phyloP scores from a whole-genome alignment of 164 flowering plant genomes.

The Liquidambar formosana region DNA sequence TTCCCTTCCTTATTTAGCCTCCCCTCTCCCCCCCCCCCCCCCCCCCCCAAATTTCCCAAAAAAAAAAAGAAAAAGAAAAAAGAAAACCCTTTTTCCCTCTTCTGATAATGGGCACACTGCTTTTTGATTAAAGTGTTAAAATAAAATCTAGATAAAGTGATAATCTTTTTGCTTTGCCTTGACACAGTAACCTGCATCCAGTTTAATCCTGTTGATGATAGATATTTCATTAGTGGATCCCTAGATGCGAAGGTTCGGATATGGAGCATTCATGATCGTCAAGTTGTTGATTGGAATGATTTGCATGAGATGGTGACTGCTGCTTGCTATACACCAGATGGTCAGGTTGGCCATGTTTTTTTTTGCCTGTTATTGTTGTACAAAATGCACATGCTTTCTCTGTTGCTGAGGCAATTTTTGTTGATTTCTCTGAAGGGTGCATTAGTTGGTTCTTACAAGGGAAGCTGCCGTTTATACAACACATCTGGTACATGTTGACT shows the following conservation, averaged over 20 bases:
- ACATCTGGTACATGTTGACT: slow-evolving; percentile 59
- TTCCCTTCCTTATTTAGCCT: background rate
- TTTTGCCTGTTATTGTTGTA: background rate
- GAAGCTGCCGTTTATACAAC: slow-evolving; percentile 77
- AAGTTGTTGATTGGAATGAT: slow-evolving; percentile 98
- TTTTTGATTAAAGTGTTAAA: too few species aligned
- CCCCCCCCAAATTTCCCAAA: too few species aligned
- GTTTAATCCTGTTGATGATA: slow-evolving; percentile 97
- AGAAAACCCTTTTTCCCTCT: too few species aligned
- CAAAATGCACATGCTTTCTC: background rate
- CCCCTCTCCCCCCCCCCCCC: too few species aligned
- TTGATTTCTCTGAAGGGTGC: slow-evolving; percentile 68
- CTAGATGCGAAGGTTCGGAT: slow-evolving; percentile 97
- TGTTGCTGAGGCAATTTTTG: slow-evolving; percentile 19
- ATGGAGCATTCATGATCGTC: slow-evolving; percentile 96
- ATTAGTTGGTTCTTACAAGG: slow-evolving; percentile 94
- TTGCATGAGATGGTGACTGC: slow-evolving; percentile 99
- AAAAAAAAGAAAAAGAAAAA: too few species aligned
- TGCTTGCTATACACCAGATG: slow-evolving; percentile 97
- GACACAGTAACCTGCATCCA: slow-evolving; percentile 95
- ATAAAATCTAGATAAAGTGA: background rate
- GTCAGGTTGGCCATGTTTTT: slow-evolving; percentile 59
- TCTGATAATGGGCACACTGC: background rate
- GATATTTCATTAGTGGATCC: slow-evolving; percentile 97
- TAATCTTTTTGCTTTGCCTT: slow-evolving; percentile 24